A percentile compares a stretch with the other conserved stretches of the same genome.
These are phyloP conservation scores for Backusella westeae DNA, from an alignment of 192 early-diverging fungal genomes.

Conservation along the genomic window DNA sequence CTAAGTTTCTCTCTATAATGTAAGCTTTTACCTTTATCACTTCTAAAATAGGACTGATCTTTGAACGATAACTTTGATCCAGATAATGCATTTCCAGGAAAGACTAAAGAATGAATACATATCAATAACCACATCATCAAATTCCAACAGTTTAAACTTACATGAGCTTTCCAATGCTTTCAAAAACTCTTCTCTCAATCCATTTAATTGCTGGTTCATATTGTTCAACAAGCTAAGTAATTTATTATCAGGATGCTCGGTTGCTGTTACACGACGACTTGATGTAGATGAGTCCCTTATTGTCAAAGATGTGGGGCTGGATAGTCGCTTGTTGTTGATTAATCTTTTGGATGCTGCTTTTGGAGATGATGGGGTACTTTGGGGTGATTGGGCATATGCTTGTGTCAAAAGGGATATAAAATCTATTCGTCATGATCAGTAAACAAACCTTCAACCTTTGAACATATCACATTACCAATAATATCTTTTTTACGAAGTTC, in stretches of 20 bases:
- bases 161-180: slow-evolving; percentile 41
- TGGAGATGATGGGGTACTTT: not conserved
- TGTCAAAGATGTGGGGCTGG: not conserved
- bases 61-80: not conserved
- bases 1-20: not conserved
- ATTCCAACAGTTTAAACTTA: not conserved
- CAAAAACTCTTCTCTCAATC: slow-evolving; percentile 43
- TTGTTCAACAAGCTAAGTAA: slow-evolving; percentile 20
- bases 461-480: slow-evolving; percentile 8
- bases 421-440: not conserved
- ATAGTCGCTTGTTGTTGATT: not conserved
- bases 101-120: not conserved
- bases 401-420: slow-evolving; percentile 16
- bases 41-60: not conserved
- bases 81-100: not conserved
- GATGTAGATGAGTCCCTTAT: not conserved
- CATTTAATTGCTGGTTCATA: slow-evolving; percentile 46
- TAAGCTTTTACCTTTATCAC: not conserved
- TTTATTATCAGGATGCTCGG: slow-evolving; percentile 7
- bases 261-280: slow-evolving; percentile 2
- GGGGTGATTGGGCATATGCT: slow-evolving; percentile 2
- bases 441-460: too few relatives aligned
- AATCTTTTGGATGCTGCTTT: not conserved
- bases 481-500: slow-evolving; percentile 43
- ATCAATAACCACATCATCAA: not conserved